A percentile compares a stretch with the other conserved stretches of the same genome.
Conservation (phyloP, 192 early-diverging fungal species). For the Backusella westeae region DNA sequence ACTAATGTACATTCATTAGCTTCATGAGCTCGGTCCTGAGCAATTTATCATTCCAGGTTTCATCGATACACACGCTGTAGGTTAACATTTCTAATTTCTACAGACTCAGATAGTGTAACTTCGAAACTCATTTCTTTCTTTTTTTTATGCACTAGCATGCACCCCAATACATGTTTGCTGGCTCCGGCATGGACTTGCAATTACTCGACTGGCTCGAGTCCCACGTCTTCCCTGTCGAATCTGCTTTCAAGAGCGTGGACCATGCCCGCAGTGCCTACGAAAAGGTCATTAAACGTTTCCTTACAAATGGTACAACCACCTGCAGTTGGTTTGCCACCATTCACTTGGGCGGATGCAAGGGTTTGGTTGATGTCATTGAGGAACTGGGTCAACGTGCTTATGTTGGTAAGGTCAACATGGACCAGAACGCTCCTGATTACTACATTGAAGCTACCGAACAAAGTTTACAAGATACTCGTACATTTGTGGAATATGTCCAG, state of each 20-base stretch:
- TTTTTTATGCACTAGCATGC: constrained; percentile 62
- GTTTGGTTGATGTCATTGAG: constrained; percentile 72
- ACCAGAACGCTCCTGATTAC: constrained; percentile 77
- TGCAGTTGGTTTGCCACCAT: constrained; percentile 93
- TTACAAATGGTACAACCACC: constrained; percentile 86
- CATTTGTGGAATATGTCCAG: constrained; percentile 61
- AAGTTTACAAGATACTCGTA: constrained; percentile 64
- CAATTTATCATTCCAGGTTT: constrained; percentile 91
- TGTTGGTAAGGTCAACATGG: constrained; percentile 98
- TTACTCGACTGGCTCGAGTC: constrained; percentile 87
- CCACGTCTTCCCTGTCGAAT: constrained; percentile 90
- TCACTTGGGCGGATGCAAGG: constrained; percentile 71
- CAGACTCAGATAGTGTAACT: not conserved
- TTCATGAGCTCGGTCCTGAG: constrained; percentile 40
- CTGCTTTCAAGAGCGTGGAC: constrained; percentile 61
- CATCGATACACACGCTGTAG: constrained; percentile 88
- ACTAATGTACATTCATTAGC: constrained; percentile 13
- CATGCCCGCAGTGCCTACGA: constrained; percentile 71
- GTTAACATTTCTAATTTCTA: not conserved
- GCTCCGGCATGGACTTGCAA: constrained; percentile 87
- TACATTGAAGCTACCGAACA: constrained; percentile 72
- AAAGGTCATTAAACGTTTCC: constrained; percentile 62
- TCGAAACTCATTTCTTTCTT: not conserved
- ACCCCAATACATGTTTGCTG: constrained; percentile 86
- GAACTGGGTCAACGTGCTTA: constrained; percentile 87